These are phyloP conservation scores for Fusarium sp. DNA, from an alignment of 2,329 filamentous ascomycete species.

Conservation along the genomic window DNA sequence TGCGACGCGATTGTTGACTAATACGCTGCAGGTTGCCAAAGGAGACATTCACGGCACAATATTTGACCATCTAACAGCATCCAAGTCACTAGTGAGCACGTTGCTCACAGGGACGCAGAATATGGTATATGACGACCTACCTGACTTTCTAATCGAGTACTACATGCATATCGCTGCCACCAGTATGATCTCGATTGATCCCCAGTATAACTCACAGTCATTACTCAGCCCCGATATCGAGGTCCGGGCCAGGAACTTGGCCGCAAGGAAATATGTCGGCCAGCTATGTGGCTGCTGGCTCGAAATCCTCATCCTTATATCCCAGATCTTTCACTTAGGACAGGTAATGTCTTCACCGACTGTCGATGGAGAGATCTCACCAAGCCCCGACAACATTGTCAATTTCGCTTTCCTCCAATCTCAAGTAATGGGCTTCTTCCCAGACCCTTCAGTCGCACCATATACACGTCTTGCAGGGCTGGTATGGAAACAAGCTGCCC, in stretches of 20 bases:
- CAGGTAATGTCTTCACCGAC: conserved; percentile 49
- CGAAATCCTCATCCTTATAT: conserved; percentile 48
- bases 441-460: conserved; percentile 45
- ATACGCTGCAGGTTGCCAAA: conserved; percentile 44
- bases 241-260: conserved; percentile 41
- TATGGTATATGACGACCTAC: conserved; percentile 48
- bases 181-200: conserved; percentile 56
- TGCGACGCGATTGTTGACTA: background rate
- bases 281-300: conserved; percentile 52
- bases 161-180: conserved; percentile 57
- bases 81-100: conserved; percentile 51
- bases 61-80: conserved; percentile 55
- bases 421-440: conserved; percentile 51
- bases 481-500: conserved; percentile 55
- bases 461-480: conserved; percentile 52
- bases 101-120: conserved; percentile 46
- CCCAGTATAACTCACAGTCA: conserved; percentile 41
- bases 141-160: conserved; percentile 57
- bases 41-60: conserved; percentile 56
- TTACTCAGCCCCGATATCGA: conserved; percentile 46
- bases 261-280: conserved; percentile 46
- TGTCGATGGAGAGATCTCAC: conserved; percentile 38
- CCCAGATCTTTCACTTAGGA: conserved; percentile 53
- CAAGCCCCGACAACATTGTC: conserved; percentile 52
- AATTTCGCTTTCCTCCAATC: conserved; percentile 54